Percentiles rank a stretch among this genome's conserved stretches.
These are phyloP conservation scores for Beauveria sp. DNA, from an alignment of 2,329 filamentous ascomycete genomes.

Conservation along the genomic window DNA sequence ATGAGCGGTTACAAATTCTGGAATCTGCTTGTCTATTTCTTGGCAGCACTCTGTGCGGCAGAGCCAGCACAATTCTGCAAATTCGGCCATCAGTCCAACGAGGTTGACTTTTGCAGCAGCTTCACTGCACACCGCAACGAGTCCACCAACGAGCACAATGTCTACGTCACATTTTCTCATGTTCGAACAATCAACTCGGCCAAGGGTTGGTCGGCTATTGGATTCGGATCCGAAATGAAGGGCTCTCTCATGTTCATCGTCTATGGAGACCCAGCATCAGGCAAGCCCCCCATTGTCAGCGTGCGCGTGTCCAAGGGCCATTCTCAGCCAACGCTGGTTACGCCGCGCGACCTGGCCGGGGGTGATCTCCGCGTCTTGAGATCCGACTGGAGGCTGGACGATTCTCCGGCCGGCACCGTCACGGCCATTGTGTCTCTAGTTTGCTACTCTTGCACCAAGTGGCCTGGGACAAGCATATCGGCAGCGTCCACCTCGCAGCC, in stretches of 20 bases:
- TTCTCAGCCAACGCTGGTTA: constrained; percentile 6
- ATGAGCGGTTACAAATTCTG: no score
- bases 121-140: constrained; percentile 15
- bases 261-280: constrained; percentile 15
- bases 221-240: constrained; percentile 14
- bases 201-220: constrained; percentile 15
- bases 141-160: constrained; percentile 14
- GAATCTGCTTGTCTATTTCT: neutral
- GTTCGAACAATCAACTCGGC: neutral
- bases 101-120: constrained; percentile 16
- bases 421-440: constrained; percentile 14
- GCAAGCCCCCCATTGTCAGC: constrained; percentile 12
- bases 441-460: constrained; percentile 19
- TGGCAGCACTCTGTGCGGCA: neutral
- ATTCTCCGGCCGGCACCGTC: neutral
- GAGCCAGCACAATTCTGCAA: constrained; percentile 15
- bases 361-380: constrained; percentile 13
- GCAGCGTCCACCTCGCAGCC: constrained; percentile 16
- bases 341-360: neutral
- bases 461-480: constrained; percentile 14
- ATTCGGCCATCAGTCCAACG: constrained; percentile 10
- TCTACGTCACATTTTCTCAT: constrained; percentile 14
- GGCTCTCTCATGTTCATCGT: constrained; percentile 17
- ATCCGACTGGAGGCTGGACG: constrained; percentile 9
- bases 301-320: constrained; percentile 14